These are phyloP conservation scores for Umbelopsis sp. DNA, from an alignment of 371 early-diverging fungal species.

Conservation along the genomic window DNA sequence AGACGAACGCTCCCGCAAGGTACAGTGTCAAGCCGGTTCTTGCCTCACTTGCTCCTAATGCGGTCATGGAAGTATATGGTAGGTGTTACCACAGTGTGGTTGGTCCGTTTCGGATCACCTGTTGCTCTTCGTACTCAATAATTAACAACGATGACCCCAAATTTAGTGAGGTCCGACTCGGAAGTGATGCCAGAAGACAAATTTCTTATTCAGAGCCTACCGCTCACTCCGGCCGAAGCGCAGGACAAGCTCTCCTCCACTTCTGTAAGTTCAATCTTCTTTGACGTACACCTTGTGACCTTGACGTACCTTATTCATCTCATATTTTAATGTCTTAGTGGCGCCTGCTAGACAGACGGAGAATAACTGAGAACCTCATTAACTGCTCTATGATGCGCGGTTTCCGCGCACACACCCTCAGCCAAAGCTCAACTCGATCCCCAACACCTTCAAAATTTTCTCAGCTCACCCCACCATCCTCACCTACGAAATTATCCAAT, in stretches of 20 bases:
- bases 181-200: constrained; percentile 19
- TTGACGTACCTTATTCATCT: neutral
- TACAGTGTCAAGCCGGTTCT: constrained; percentile 25
- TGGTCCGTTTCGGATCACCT: neutral
- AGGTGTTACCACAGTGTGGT: constrained; percentile 7
- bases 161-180: constrained; percentile 24
- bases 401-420: constrained; percentile 5
- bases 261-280: neutral
- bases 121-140: neutral
- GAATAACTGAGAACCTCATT: constrained; percentile 22
- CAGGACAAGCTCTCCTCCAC: constrained; percentile 3
- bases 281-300: neutral
- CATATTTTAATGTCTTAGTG: neutral
- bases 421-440: constrained; percentile 18
- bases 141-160: constrained; percentile 12
- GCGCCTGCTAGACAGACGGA: constrained; percentile 22
- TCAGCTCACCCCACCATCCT: neutral
- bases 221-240: constrained; percentile 14
- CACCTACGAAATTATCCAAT: constrained; percentile 8
- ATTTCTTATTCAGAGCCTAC: constrained; percentile 22
- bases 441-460: constrained; percentile 16
- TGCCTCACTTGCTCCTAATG: constrained; percentile 19
- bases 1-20: constrained; percentile 22
- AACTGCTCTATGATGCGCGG: constrained; percentile 21
- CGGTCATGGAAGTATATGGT: constrained; percentile 22